These are phyloP conservation scores for Phoma sp. DNA, from an alignment of 2,329 filamentous ascomycete genomes.

Conservation along the genomic window DNA sequence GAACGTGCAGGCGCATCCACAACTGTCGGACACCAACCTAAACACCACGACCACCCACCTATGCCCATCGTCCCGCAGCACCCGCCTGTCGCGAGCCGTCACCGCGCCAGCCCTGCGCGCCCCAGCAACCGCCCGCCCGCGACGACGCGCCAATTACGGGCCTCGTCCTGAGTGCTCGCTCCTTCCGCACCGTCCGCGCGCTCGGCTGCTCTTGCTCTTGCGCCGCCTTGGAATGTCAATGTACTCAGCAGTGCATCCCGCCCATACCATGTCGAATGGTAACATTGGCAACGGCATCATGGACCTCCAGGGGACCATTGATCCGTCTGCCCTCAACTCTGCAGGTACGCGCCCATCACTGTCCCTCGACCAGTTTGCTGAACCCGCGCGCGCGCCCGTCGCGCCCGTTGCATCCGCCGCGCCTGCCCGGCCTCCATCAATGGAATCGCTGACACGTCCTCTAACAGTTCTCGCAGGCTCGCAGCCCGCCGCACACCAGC, in stretches of 20 bases:
- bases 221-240: constrained; percentile 49
- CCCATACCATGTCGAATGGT: constrained; percentile 48
- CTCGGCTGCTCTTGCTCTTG: constrained; percentile 42
- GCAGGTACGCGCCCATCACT: constrained; percentile 34
- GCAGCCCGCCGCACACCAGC: constrained; percentile 42
- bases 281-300: constrained; percentile 49
- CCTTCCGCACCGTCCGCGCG: constrained; percentile 33
- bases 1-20: constrained; percentile 19
- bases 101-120: constrained; percentile 26
- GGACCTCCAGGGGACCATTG: constrained; percentile 50
- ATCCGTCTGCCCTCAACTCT: constrained; percentile 48
- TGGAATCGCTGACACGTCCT: constrained; percentile 31
- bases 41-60: constrained; percentile 22
- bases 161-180: constrained; percentile 29
- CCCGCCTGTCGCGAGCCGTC: constrained; percentile 26
- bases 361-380: neutral
- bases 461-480: constrained; percentile 40
- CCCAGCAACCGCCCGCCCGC: constrained; percentile 9
- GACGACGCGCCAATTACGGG: constrained; percentile 7
- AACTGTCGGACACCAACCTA: constrained; percentile 10
- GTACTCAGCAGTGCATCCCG: constrained; percentile 50
- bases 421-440: constrained; percentile 19
- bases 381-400: constrained; percentile 12
- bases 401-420: constrained; percentile 43
- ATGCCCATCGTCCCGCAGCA: constrained; percentile 32